Conservation (phyloP, 805 yeast genomes). For the Yarrowia hollandica region DNA sequence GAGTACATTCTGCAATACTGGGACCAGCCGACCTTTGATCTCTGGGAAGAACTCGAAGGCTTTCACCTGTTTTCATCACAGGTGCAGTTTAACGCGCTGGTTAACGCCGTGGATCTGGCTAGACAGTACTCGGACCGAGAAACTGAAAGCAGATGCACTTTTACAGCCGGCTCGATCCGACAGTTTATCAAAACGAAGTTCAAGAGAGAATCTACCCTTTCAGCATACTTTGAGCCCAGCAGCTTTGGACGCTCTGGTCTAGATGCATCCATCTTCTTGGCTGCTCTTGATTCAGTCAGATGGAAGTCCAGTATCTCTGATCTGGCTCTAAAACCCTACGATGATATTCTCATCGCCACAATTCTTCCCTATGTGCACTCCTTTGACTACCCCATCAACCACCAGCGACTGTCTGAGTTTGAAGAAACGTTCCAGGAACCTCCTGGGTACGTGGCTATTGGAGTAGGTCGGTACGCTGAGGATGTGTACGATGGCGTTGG, state of each 20-base stretch:
- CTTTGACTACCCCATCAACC: conserved; percentile 70
- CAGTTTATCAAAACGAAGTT: conserved; percentile 31
- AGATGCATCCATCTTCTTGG: conserved; percentile 73
- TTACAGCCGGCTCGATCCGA: conserved; percentile 28
- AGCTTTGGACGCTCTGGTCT: conserved; percentile 62
- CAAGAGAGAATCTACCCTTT: conserved; percentile 32
- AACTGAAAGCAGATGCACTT: conserved; percentile 21
- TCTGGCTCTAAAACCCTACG: neutral
- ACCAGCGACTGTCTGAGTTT: conserved; percentile 30
- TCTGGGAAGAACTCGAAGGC: conserved; percentile 87
- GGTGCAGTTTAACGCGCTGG: conserved; percentile 69
- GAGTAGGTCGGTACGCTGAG: conserved; percentile 87
- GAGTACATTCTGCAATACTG: conserved; percentile 62
- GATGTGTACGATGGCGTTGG: conserved; percentile 80
- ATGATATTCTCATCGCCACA: conserved; percentile 43
- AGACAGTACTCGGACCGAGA: conserved; percentile 36
- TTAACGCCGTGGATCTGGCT: conserved; percentile 51
- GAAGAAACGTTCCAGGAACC: conserved; percentile 31
- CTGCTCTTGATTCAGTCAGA: conserved; percentile 29
- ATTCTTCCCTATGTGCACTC: conserved; percentile 60
- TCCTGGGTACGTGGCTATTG: conserved; percentile 23
- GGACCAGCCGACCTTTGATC: conserved; percentile 70
- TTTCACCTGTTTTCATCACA: conserved; percentile 77
- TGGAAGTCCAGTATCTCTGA: neutral
- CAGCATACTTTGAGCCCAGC: conserved; percentile 69